Evolutionary conservation across 2,329 filamentous ascomycete species (phyloP), one percentile per base, ranked within the genome.

Genomic region (Graphilbum fragrans): DNA sequence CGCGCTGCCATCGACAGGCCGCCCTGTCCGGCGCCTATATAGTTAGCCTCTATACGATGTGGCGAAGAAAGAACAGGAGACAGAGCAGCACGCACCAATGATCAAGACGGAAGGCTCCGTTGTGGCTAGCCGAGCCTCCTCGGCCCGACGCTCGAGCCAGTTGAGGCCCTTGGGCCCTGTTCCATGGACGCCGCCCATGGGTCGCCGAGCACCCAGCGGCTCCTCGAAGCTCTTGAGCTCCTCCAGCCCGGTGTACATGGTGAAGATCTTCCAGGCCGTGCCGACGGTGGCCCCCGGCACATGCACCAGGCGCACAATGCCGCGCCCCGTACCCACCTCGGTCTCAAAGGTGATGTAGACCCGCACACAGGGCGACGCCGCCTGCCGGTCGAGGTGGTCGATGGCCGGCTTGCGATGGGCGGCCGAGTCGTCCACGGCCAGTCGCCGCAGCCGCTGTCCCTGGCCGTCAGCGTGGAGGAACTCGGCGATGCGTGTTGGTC

Each of bases 41-140:
- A 43, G 46, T 47, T 37, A 47, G n/a, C n/a, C n/a, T n/a, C n/a
- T n/a, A n/a, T n/a, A n/a, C n/a, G n/a, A n/a, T n/a, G n/a, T 27
- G 14, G 18, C 9, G 16, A n/a, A 5, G 6, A 10, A 25, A 2
- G 16, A 4, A n/a, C 20, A 23, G 19, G 6, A 18, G 1, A 55
- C 65, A 45, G n/a, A n/a, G n/a, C n/a, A n/a, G n/a, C n/a, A n/a
- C n/a, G n/a, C 61, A 74, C 76, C 77, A 25, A 84, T 55, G 17
- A 84, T 67, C 4, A 84, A 45, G 0, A 82, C 78, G 0, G 62
- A 58, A 0, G 80, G 80, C 3, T 78, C 64, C 0, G 56, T 61
- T 22, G 69, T 61, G 1, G 57, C 50, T 42, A 72, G 74, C 2
- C 74, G 64, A 0, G 52, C 52, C 20, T 74, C 69, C 0, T 60